A percentile compares a stretch with the other conserved stretches of the same genome.
These are phyloP conservation scores for Salicornia ramosissima DNA, from an alignment of 148 eudicot genomes.

Conservation along the genomic window DNA sequence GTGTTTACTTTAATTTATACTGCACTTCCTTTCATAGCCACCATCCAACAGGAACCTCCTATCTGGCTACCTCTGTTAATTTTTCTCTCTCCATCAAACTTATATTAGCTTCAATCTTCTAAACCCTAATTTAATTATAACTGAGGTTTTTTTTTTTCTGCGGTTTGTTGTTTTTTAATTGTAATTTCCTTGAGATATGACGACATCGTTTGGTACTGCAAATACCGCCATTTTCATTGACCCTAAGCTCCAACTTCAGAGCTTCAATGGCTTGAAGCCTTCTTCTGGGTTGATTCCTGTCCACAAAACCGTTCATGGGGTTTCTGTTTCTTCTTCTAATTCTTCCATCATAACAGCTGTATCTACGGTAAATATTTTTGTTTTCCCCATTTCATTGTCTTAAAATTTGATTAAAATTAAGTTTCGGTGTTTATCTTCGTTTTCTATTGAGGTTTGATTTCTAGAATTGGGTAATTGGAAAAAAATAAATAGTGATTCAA, in stretches of 20 bases:
- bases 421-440: background rate
- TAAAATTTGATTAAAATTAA: background rate
- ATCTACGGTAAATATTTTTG: constrained; percentile 48
- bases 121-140: background rate
- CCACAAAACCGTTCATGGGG: constrained; percentile 27
- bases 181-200: constrained; percentile 25
- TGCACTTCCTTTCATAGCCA: constrained; percentile 11
- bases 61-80: constrained; percentile 5
- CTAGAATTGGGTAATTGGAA: constrained; percentile 1
- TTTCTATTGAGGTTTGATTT: background rate
- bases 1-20: background rate
- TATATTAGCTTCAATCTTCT: constrained; percentile 3
- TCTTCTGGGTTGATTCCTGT: constrained; percentile 31
- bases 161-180: background rate
- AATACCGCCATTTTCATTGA: constrained; percentile 40
- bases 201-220: constrained; percentile 58
- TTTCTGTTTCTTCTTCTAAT: constrained; percentile 33
- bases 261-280: constrained; percentile 40
- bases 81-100: constrained; percentile 8
- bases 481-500: background rate
- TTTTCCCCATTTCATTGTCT: background rate
- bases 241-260: constrained; percentile 41
- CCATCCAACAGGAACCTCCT: constrained; percentile 17
- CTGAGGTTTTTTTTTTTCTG: no score
- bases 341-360: constrained; percentile 53